Evolutionary conservation across 2,329 filamentous ascomycete genomes (phyloP).

Genomic region (Claviceps quebecensis): DNA sequence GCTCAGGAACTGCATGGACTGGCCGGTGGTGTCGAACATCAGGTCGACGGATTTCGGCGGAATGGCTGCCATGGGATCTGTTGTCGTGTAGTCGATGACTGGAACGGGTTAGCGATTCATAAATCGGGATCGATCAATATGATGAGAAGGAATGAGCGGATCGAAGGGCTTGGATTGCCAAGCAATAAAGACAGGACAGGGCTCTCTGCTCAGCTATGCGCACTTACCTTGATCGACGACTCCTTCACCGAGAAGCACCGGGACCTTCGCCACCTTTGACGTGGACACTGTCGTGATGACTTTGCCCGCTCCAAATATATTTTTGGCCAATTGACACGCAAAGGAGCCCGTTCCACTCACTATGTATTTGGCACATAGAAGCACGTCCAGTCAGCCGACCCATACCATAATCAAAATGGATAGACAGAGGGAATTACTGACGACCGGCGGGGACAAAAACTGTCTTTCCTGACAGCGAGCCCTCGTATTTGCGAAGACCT

Average conservation of each 20-base stretch:
- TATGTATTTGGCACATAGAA: background rate
- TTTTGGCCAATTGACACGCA: conserved; percentile 28
- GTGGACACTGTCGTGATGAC: conserved; percentile 32
- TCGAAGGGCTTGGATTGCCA: too few relatives aligned
- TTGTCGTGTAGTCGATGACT: conserved; percentile 14
- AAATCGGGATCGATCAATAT: too few relatives aligned
- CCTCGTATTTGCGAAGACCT: conserved; percentile 20
- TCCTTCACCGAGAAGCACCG: conserved; percentile 22
- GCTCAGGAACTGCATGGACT: conserved; percentile 20
- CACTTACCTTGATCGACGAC: conserved; percentile 21
- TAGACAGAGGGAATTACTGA: conserved; percentile 4
- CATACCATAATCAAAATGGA: background rate
- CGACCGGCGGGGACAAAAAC: conserved; percentile 14
- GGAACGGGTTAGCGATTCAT: background rate
- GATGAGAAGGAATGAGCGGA: background rate
- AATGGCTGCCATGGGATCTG: conserved; percentile 13
- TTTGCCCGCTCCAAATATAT: conserved; percentile 27
- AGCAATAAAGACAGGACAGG: background rate
- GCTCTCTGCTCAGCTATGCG: background rate
- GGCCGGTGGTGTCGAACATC: conserved; percentile 26
- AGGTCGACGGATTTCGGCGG: conserved; percentile 24
- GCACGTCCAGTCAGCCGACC: background rate
- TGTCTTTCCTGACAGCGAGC: conserved; percentile 23
- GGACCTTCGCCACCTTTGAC: conserved; percentile 22
- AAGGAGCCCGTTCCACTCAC: conserved; percentile 14